These are phyloP conservation scores for Neurospora sublineolata DNA, from an alignment of 495 filamentous ascomycete species.

Conservation along the genomic window DNA sequence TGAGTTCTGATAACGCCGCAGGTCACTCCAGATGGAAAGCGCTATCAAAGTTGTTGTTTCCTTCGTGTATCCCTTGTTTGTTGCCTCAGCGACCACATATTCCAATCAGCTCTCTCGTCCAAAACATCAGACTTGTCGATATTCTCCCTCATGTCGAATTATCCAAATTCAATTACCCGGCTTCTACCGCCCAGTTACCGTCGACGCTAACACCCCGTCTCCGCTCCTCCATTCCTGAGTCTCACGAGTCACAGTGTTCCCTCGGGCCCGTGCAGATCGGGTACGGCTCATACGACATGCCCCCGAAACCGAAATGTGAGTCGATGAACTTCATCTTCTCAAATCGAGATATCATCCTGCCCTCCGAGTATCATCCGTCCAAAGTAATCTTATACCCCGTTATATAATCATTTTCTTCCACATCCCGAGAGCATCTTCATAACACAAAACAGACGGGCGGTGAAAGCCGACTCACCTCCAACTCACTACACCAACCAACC, in stretches of 20 bases:
- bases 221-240: background rate
- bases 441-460: background rate
- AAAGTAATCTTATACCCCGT: background rate
- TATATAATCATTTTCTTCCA: background rate
- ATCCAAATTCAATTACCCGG: background rate
- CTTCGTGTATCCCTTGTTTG: background rate
- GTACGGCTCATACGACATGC: background rate
- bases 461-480: background rate
- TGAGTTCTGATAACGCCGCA: background rate
- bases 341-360: background rate
- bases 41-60: background rate
- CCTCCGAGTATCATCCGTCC: background rate
- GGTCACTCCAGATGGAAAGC: background rate
- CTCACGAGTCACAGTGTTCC: background rate
- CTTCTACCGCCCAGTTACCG: background rate
- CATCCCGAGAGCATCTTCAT: background rate
- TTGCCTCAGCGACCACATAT: background rate
- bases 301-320: constrained; percentile 8
- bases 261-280: background rate
- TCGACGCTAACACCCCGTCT: background rate
- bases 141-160: background rate
- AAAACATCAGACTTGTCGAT: background rate
- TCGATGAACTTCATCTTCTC: background rate
- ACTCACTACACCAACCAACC: background rate
- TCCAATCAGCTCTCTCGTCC: background rate